Percentiles rank a stretch among this genome's conserved stretches.
Conservation (phyloP, 805 yeast species). For the Saturnispora zaruensis region DNA sequence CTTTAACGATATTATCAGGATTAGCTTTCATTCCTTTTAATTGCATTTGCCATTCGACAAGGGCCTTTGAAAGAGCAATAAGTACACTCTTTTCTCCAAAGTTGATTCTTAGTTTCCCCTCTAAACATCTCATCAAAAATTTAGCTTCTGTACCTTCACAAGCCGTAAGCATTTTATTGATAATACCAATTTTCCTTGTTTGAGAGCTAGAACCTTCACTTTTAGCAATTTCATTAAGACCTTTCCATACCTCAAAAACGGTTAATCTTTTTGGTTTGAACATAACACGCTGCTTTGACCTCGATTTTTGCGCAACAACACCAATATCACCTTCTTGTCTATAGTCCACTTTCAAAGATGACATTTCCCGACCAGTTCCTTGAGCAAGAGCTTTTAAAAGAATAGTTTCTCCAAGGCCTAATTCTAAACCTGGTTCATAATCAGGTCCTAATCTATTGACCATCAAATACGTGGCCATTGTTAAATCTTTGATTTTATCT, state of each 20-base stretch:
- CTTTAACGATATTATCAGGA: slow-evolving; percentile 44
- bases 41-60: slow-evolving; percentile 49
- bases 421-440: slow-evolving; percentile 78
- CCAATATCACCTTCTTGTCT: slow-evolving; percentile 87
- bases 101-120: slow-evolving; percentile 88
- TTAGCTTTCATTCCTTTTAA: slow-evolving; percentile 22
- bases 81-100: slow-evolving; percentile 90
- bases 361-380: slow-evolving; percentile 72
- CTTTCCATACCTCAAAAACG: slow-evolving; percentile 62
- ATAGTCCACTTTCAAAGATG: slow-evolving; percentile 66
- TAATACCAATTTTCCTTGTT: slow-evolving; percentile 62
- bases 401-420: slow-evolving; percentile 88
- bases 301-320: slow-evolving; percentile 71
- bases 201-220: slow-evolving; percentile 79
- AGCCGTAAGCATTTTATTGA: slow-evolving; percentile 77
- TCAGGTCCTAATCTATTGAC: slow-evolving; percentile 92
- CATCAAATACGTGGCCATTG: slow-evolving; percentile 71
- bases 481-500: slow-evolving; percentile 33
- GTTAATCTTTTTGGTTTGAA: slow-evolving; percentile 81
- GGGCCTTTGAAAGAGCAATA: slow-evolving; percentile 75
- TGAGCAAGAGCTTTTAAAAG: slow-evolving; percentile 83
- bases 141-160: slow-evolving; percentile 86
- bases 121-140: slow-evolving; percentile 79
- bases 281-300: slow-evolving; percentile 86
- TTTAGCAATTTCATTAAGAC: slow-evolving; percentile 68